Evolutionary conservation across 106 monocot genomes (phyloP), one percentile per base, ranked within the genome.

Genomic region (Allium sativum): DNA sequence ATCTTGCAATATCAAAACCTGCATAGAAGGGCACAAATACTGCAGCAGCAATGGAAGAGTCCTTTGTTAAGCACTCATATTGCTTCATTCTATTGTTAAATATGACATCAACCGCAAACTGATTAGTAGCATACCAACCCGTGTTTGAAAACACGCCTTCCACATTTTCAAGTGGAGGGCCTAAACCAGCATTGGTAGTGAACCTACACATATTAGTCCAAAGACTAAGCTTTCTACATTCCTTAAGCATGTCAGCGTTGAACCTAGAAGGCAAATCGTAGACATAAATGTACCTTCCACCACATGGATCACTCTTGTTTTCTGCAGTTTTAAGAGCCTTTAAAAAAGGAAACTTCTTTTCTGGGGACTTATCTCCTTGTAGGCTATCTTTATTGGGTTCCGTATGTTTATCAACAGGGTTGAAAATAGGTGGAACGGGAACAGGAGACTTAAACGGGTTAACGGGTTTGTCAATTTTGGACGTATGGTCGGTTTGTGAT

Each of bases 171-270:
- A 95, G 67, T 0, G 74, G 78, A 12, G 86, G 86, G 1, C 94
- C 94, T 1, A 95, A 67, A 44, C 94, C 94, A 9, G 73, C 76
- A 77, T 87, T 90, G 60, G 42, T 55, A 3, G 74, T 77, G 73
- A 80, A 87, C 54, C 74, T 76, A 66, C 94, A 95, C 90, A 95
- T 87, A 62, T 95, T 79, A 57, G 81, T 90, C 86, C 86, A 90
- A 11, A 71, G 78, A 64, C 76, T 82, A 9, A 90, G 72, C 40
- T 73, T 74, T 15, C 55, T 41, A 59, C 90, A 96, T 6, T 90
- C 68, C 44, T 55, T 73, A 44, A 90, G 73, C 70, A 96, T 90
- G 59, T 84, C 77, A 9, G 53, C 68, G 45, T 96, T 96, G 69
- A 90, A 96, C 12, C 77, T 67, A 0, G 73, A 8, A 1, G 95